These are phyloP conservation scores for Phytophthora tentaculata DNA, from an alignment of 352 stramenopile genomes.

Conservation along the genomic window DNA sequence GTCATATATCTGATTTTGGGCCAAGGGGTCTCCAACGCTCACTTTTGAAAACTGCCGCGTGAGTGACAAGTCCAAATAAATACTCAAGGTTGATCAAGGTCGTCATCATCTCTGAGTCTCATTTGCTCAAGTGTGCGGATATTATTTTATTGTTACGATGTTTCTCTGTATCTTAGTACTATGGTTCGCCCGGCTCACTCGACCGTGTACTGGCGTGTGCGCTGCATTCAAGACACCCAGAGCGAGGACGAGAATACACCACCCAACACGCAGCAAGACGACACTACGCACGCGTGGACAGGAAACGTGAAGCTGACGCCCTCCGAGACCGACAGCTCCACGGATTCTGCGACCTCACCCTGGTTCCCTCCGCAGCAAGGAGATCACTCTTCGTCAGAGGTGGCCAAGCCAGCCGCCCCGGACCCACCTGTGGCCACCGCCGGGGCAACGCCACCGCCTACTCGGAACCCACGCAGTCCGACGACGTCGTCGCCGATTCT, in stretches of 20 bases:
- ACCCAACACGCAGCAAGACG: neutral
- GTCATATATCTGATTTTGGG: neutral
- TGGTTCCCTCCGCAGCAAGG: neutral
- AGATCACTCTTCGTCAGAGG: neutral
- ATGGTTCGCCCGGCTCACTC: conserved; percentile 11
- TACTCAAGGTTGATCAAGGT: too few species aligned
- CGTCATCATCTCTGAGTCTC: too few species aligned
- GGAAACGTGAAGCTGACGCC: neutral
- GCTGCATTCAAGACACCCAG: conserved; percentile 1
- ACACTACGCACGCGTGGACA: neutral
- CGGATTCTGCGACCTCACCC: neutral
- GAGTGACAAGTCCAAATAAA: neutral
- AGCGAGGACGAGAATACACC: conserved; percentile 12
- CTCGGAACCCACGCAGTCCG: neutral
- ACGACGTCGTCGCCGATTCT: conserved; percentile 2
- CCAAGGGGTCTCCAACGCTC: neutral
- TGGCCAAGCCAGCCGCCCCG: neutral
- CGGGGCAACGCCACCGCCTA: neutral
- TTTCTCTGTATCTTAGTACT: neutral
- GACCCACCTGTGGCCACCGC: neutral
- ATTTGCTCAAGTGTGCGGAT: too few species aligned
- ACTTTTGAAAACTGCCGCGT: conserved; percentile 1
- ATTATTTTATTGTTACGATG: too few species aligned
- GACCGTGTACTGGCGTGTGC: neutral
- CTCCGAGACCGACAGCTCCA: neutral